Evolutionary conservation across 257 asterid species (phyloP), one percentile per base, ranked within the genome.

Genomic region (Henckelia pumila): DNA sequence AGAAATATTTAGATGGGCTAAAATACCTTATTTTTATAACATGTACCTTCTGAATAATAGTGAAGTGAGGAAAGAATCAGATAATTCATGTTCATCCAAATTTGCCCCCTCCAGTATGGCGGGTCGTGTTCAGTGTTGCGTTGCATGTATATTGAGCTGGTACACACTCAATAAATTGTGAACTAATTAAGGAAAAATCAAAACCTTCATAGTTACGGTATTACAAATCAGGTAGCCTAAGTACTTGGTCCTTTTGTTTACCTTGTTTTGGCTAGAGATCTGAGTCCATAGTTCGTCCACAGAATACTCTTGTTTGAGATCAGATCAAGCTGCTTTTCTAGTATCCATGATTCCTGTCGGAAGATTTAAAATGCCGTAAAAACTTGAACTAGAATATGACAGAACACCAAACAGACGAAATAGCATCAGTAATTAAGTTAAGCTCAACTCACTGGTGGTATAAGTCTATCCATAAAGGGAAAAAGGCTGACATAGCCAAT

Each of bases 71-170:
- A 89, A 64, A 94, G 96, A 78, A 89, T 83, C 95, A 85, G 57
- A 63, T 94, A 94, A 78, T 94, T 94, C 88, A 94, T 88, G 85
- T 91, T 92, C 92, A 94, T 94, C 99, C 97, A 94, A 68, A 94
- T 85, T 53, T 97, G 86, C 33, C 99, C 99, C 80, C 99, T 91
- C 99, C 99, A 94, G 79, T 94, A 94, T 2, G 97, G 97, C 30
- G 97, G 77, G 69, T 91, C 99, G 17, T 88, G 97, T 86, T 94
- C 95, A 6, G 99, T 94, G 83, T 91, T 94, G 44, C 85, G 96
- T 75, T 94, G 81, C 96, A 91, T 91, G 90, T 91, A 94, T 37
- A 87, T 66, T 57, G 97, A 85, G 79, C 97, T 94, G 86, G 68
- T 50, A 66, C 33, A 62, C 32, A 57, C 64, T 40, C 66, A 71